phyloP scores from a whole-genome alignment of 371 early-diverging fungal genomes.

The Mortierella sp. region DNA sequence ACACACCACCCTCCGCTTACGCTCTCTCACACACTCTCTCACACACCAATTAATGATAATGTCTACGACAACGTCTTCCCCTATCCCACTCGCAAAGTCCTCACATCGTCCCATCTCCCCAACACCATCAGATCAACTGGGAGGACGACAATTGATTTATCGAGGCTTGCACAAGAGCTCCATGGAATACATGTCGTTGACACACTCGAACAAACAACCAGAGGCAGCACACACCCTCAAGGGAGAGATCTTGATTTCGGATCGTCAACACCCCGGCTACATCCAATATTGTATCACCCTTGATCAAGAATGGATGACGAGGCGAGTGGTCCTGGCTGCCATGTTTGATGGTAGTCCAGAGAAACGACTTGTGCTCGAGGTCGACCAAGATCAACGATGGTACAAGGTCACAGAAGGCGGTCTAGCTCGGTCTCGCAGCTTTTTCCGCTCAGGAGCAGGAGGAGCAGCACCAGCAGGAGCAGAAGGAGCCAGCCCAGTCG shows the following conservation, averaged over 20 bases:
- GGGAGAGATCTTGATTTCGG: slow-evolving; percentile 42
- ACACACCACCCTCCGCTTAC: background rate
- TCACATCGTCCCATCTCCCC: slow-evolving; percentile 9
- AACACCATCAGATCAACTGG: slow-evolving; percentile 14
- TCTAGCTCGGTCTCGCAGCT: slow-evolving; percentile 29
- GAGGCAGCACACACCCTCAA: slow-evolving; percentile 35
- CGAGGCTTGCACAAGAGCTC: slow-evolving; percentile 33
- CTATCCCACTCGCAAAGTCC: slow-evolving; percentile 3
- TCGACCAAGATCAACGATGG: slow-evolving; percentile 38
- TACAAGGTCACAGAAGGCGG: slow-evolving; percentile 39
- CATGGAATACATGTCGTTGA: slow-evolving; percentile 43
- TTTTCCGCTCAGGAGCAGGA: slow-evolving; percentile 29
- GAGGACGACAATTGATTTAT: slow-evolving; percentile 31
- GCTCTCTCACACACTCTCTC: too few species aligned
- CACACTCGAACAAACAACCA: slow-evolving; percentile 29
- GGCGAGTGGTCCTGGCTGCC: slow-evolving; percentile 29
- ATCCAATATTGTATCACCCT: slow-evolving; percentile 36
- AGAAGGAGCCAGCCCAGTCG: too few species aligned
- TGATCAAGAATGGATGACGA: slow-evolving; percentile 40
- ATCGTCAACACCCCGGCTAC: slow-evolving; percentile 22
- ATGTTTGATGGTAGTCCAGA: slow-evolving; percentile 28
- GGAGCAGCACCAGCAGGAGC: slow-evolving; percentile 7
- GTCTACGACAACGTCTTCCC: slow-evolving; percentile 14
- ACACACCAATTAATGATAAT: slow-evolving; percentile 14
- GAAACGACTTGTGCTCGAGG: slow-evolving; percentile 26